phyloP scores from a whole-genome alignment of 1,284 basidiomycete genomes.

The Wolfiporia cocos region DNA sequence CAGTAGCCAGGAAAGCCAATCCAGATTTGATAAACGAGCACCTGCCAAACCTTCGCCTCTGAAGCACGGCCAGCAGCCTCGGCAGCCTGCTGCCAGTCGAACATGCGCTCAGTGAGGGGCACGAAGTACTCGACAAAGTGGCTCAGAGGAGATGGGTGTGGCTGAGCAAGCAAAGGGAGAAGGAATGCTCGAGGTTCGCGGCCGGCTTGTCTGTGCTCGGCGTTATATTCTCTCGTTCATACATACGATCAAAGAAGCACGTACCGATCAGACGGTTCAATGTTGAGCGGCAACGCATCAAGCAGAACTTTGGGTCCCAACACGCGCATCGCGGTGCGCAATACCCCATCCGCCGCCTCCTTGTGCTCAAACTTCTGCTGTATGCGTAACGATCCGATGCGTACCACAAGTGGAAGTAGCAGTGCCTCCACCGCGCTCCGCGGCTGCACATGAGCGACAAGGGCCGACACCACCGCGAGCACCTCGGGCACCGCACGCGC shows the following conservation, averaged over 20 bases:
- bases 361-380: constrained; percentile 88
- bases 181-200: constrained; percentile 84
- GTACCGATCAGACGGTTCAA: constrained; percentile 76
- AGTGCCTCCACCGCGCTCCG: constrained; percentile 68
- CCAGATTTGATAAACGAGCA: constrained; percentile 93
- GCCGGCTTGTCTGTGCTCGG: constrained; percentile 43
- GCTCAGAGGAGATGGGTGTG: constrained; percentile 72
- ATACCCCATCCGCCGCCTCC: constrained; percentile 78
- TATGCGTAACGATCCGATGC: constrained; percentile 71
- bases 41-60: constrained; percentile 93
- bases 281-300: constrained; percentile 75
- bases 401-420: constrained; percentile 67
- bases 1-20: constrained; percentile 86
- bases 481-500: constrained; percentile 70
- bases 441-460: constrained; percentile 40
- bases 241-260: constrained; percentile 5
- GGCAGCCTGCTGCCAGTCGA: constrained; percentile 77
- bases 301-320: constrained; percentile 85
- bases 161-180: constrained; percentile 83
- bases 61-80: constrained; percentile 65
- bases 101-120: constrained; percentile 91
- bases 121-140: constrained; percentile 93
- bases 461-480: constrained; percentile 54
- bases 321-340: constrained; percentile 81
- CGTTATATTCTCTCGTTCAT: neutral